Base-by-base conservation (phyloP, 139 green algal genomes). In the Auxenochlorella pyrenoidosa region DNA sequence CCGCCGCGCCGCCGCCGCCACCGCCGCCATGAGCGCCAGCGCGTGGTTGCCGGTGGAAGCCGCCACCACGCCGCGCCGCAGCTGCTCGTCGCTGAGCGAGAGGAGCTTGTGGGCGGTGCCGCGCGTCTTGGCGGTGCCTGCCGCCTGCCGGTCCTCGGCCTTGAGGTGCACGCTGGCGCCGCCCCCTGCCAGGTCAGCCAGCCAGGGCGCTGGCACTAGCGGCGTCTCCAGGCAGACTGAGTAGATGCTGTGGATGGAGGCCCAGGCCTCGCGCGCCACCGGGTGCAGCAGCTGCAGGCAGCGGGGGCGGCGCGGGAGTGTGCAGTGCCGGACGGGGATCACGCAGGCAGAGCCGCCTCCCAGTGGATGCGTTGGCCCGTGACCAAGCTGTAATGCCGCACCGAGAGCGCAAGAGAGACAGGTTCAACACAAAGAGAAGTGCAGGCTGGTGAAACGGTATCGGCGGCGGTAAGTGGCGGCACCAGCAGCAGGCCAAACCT, bases 1-100 rank as follows among this genome's bases (percentile, higher is more conserved):
- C 24, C 1, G 59, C 41, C 58, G 24, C 40, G 65, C 70, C 22
- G 59, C 63, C 32, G 63, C 71, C 28, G 19, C 58, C 41, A 40
- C 71, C 32, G 94, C 93, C 44, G 93, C 60, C 72, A 96, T 43
- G 18, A 95, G 83, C 0, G 93, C 94, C 30, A 95, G 79, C 0
- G 94, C 93, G 83, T 96, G 93, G 85, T 96, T 96, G 63, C 93
- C 94, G 8, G 93, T 94, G 41, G 88, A 93, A 21, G 88, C 91
- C 4, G 92, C 91, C 15, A 93, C 73, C 22, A 96, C 32, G 13
- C 92, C 93, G 19, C 38, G 41, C 1, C 43, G 0, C 8, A 92
- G 73, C 41, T 92, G 38, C 16, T 90, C 60, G 19, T 63, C 34
- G 1, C 43, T 82, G 36, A 94, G 81, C 0, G 88, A 91, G 6